A percentile compares a stretch with the other conserved stretches of the same genome.
These are phyloP conservation scores for Singerocomus inundabilis DNA, from an alignment of 1,284 basidiomycete species.

Conservation along the genomic window DNA sequence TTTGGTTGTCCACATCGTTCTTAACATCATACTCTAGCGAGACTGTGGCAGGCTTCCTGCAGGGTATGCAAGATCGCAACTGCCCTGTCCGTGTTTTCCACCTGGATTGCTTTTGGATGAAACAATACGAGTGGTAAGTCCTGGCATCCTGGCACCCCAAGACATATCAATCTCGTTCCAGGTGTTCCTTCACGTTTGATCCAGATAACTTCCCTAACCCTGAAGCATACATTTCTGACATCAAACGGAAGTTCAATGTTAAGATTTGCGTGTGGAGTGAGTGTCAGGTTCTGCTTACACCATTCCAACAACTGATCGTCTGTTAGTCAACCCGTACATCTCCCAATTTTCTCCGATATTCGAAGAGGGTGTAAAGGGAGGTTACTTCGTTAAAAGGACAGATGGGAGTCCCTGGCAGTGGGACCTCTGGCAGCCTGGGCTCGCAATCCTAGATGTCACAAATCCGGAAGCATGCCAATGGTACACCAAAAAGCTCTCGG, in stretches of 20 bases:
- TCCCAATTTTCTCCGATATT: constrained; percentile 70
- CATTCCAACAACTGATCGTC: not conserved
- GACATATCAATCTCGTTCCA: constrained; percentile 19
- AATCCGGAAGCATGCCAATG: constrained; percentile 67
- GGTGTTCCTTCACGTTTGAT: constrained; percentile 77
- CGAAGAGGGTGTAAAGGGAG: constrained; percentile 62
- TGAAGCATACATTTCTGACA: constrained; percentile 59
- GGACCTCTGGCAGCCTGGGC: constrained; percentile 72
- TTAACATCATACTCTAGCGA: constrained; percentile 65
- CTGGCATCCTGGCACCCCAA: not conserved
- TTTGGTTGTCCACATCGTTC: constrained; percentile 79
- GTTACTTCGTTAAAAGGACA: constrained; percentile 67
- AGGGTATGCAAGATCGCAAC: constrained; percentile 67
- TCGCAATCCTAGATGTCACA: constrained; percentile 71
- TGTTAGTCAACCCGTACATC: constrained; percentile 64
- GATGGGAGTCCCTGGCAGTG: constrained; percentile 76
- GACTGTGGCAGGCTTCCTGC: constrained; percentile 66
- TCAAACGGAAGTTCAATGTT: constrained; percentile 68
- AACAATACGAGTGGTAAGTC: constrained; percentile 67
- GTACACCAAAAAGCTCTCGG: constrained; percentile 59
- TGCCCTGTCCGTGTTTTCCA: constrained; percentile 78
- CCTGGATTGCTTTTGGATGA: constrained; percentile 81
- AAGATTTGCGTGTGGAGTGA: constrained; percentile 75
- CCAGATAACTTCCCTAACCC: constrained; percentile 75
- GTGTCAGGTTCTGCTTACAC: constrained; percentile 20